These are phyloP conservation scores for Handroanthus guayacan DNA, from an alignment of 257 asterid genomes.

Conservation along the genomic window DNA sequence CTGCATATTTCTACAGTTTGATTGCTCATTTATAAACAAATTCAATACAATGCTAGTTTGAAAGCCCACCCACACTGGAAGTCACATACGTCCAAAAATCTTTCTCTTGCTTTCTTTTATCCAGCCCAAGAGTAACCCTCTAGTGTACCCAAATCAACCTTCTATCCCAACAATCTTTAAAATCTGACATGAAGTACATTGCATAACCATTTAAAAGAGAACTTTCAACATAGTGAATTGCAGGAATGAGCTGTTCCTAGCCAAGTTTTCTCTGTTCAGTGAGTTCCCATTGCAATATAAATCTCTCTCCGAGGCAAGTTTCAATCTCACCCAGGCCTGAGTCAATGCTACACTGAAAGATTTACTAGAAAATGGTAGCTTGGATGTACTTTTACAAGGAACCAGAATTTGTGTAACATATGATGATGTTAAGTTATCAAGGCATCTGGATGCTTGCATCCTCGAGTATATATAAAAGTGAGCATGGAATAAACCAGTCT, in stretches of 20 bases:
- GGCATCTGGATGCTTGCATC: not conserved
- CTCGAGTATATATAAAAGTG: not conserved
- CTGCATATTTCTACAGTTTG: not conserved
- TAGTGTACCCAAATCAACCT: not conserved
- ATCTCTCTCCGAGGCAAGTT: not conserved
- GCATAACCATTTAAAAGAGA: not conserved
- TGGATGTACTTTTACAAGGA: not conserved
- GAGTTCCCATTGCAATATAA: not conserved
- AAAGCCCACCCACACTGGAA: not conserved
- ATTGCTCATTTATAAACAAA: not conserved
- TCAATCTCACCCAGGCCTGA: not conserved
- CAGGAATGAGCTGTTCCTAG: not conserved
- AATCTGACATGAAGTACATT: not conserved
- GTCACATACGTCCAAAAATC: not conserved
- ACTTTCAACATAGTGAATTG: not conserved
- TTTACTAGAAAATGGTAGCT: not conserved
- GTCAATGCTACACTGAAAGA: not conserved
- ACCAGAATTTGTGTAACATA: not conserved
- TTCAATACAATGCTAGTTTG: not conserved
- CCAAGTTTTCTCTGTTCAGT: not conserved
- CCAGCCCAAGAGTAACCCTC: not conserved
- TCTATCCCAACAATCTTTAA: not conserved
- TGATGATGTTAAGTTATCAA: not conserved
- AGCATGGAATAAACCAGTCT: not conserved
- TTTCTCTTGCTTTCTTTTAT: not conserved